A percentile compares a stretch with the other conserved stretches of the same genome.
phyloP scores from a whole-genome alignment of 2,329 filamentous ascomycete species.

The Alternaria sp. region DNA sequence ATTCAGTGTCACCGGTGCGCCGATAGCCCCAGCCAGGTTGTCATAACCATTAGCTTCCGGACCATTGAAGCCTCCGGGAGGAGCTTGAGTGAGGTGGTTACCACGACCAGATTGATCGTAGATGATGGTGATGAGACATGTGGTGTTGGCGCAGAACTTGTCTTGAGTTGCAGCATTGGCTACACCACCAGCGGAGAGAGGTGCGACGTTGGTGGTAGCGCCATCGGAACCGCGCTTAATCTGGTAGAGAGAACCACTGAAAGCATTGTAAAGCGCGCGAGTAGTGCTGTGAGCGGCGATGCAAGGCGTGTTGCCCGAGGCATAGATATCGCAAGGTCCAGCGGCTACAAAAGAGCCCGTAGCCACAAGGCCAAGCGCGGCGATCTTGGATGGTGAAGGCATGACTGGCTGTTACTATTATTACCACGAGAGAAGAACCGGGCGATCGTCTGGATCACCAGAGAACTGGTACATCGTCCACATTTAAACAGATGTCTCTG shows the following conservation, averaged over 20 bases:
- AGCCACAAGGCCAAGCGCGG: slow-evolving; percentile 16
- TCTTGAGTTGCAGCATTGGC: slow-evolving; percentile 68
- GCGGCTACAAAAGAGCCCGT: slow-evolving; percentile 43
- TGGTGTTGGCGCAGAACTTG: slow-evolving; percentile 65
- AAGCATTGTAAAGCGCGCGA: slow-evolving; percentile 64
- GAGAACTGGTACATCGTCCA: neutral
- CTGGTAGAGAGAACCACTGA: slow-evolving; percentile 64
- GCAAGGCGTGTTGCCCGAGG: slow-evolving; percentile 65
- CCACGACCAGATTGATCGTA: slow-evolving; percentile 69
- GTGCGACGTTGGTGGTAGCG: slow-evolving; percentile 56
- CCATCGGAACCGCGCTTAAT: slow-evolving; percentile 63
- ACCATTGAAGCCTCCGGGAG: slow-evolving; percentile 63
- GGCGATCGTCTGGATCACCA: neutral
- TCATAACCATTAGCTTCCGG: slow-evolving; percentile 65
- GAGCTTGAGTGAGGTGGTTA: slow-evolving; percentile 69
- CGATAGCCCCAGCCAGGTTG: slow-evolving; percentile 64
- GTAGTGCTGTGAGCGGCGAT: slow-evolving; percentile 71
- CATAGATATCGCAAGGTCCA: slow-evolving; percentile 68
- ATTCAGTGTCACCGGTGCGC: slow-evolving; percentile 66
- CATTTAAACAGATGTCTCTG: neutral
- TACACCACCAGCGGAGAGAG: slow-evolving; percentile 65
- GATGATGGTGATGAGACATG: slow-evolving; percentile 68
- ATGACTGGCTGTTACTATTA: slow-evolving; percentile 4
- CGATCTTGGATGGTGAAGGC: slow-evolving; percentile 12
- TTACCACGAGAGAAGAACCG: neutral